These are phyloP conservation scores for Lichenothelia convexa DNA, from an alignment of 495 filamentous ascomycete genomes.

Conservation along the genomic window DNA sequence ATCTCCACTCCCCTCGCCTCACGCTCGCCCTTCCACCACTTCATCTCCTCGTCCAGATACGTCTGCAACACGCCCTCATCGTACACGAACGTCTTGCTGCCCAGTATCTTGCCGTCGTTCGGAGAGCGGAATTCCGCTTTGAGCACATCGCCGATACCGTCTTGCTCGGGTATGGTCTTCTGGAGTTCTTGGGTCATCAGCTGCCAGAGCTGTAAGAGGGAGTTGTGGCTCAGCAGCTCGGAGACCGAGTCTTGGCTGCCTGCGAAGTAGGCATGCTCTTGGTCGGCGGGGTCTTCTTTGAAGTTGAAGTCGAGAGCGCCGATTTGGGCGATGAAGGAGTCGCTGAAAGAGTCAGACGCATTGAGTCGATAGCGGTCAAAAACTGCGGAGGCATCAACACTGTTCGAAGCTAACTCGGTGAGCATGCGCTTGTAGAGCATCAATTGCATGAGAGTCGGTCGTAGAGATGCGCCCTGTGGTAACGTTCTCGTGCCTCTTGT, in stretches of 20 bases:
- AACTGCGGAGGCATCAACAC: conserved; percentile 47
- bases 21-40: conserved; percentile 76
- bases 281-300: conserved; percentile 18
- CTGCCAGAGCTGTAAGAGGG: conserved; percentile 40
- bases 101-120: conserved; percentile 37
- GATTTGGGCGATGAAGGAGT: conserved; percentile 65
- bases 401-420: conserved; percentile 47
- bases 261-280: conserved; percentile 7
- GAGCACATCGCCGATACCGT: conserved; percentile 22
- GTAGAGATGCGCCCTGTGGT: conserved; percentile 49
- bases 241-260: conserved; percentile 29
- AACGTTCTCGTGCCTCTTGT: conserved; percentile 46
- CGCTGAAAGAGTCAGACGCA: conserved; percentile 45
- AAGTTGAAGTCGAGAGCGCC: conserved; percentile 45
- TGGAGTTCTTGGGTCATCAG: conserved; percentile 37
- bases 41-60: conserved; percentile 52
- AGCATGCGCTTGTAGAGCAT: conserved; percentile 86
- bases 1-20: conserved; percentile 62
- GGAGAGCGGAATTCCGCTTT: conserved; percentile 43
- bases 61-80: conserved; percentile 39
- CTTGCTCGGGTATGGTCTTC: not conserved
- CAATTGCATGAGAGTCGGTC: conserved; percentile 66
- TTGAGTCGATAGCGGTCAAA: conserved; percentile 53
- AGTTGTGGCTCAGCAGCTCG: conserved; percentile 40
- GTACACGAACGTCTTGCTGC: conserved; percentile 49